phyloP scores from a whole-genome alignment of 495 filamentous ascomycete species.

The Thermothielavioides terrestris region DNA sequence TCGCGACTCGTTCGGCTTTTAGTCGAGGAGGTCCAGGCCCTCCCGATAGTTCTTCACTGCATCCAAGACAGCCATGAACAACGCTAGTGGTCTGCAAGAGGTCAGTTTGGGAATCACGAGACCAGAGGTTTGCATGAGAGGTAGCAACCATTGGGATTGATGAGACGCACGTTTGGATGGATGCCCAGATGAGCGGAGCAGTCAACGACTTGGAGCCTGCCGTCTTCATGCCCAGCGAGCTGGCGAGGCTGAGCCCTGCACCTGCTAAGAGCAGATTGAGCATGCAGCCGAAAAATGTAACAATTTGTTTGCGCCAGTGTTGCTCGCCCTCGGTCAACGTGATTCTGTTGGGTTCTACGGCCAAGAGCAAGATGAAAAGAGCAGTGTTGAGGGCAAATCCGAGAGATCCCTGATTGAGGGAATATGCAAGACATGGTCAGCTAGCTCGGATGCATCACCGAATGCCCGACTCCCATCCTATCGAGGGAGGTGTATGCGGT shows the following conservation, averaged over 20 bases:
- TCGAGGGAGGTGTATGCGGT: too few species aligned
- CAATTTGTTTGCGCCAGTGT: slow-evolving; percentile 24
- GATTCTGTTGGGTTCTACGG: slow-evolving; percentile 15
- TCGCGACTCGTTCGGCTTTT: background rate
- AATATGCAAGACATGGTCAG: too few species aligned
- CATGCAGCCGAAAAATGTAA: slow-evolving; percentile 21
- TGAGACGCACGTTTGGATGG: slow-evolving; percentile 18
- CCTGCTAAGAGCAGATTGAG: slow-evolving; percentile 22
- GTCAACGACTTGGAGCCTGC: slow-evolving; percentile 16
- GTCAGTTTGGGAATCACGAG: slow-evolving; percentile 3
- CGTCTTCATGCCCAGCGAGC: slow-evolving; percentile 13
- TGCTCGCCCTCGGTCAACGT: slow-evolving; percentile 24
- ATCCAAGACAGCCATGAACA: slow-evolving; percentile 20
- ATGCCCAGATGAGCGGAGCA: slow-evolving; percentile 15
- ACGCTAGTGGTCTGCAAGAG: slow-evolving; percentile 12
- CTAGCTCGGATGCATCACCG: too few species aligned
- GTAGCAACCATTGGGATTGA: too few species aligned
- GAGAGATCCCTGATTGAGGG: slow-evolving; percentile 13
- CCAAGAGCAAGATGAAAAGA: slow-evolving; percentile 15
- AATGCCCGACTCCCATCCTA: too few species aligned
- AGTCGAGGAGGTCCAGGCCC: slow-evolving; percentile 24
- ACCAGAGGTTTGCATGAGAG: too few species aligned
- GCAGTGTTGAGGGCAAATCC: slow-evolving; percentile 19
- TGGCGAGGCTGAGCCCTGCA: slow-evolving; percentile 17
- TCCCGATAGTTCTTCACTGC: slow-evolving; percentile 24